Base-by-base conservation (phyloP, 2,329 filamentous ascomycete species). In the Fusarium buxicola region DNA sequence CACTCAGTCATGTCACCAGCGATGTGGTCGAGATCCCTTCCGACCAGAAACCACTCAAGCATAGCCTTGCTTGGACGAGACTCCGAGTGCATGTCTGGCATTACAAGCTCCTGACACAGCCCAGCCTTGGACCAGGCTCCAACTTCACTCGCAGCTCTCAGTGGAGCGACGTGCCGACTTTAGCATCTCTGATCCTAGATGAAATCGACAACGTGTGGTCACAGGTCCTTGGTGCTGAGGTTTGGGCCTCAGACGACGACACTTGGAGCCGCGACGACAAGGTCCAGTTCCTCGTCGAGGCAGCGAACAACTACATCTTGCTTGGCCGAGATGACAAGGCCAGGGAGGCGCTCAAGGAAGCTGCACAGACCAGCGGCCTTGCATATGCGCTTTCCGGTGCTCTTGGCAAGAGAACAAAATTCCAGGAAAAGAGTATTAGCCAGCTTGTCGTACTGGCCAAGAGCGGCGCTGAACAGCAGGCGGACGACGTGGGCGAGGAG, bases 361-460 rank as follows among this genome's bases (percentile, higher is more conserved):
- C 94, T 0, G 85, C 88, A 0, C 77, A 79, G 39, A 77, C 86
- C 31, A 89, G 88, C n/a, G 84, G 86, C 0, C 92, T 99, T 56
- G 82, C 86, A 15, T 98, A 96, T 75, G 90, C 89, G 0, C 75
- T 99, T 52, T 96, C 92, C 0, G 95, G 95, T 32, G 87, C 92
- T 18, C 77, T 99, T 65, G 95, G 95, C 13, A 98, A 93, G 77
- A 82, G 90, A 58, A 96, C 92, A 1, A 90, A 86, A 66, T 96
- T 88, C 55, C 92, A 96, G 75, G 84, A 92, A 71, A 90, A 87
- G 58, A 90, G 89, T 69, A 88, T 88, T 60, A 97, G 92, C 69
- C 95, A 99, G 75, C 82, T 99, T 25, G 91, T 99, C 2, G 92
- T 99, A 3, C 80, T 98, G 27, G 95, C 95, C 1, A 92, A 87